Conservation (phyloP, 257 asterid genomes). For the Thymus quinquecostatus region DNA sequence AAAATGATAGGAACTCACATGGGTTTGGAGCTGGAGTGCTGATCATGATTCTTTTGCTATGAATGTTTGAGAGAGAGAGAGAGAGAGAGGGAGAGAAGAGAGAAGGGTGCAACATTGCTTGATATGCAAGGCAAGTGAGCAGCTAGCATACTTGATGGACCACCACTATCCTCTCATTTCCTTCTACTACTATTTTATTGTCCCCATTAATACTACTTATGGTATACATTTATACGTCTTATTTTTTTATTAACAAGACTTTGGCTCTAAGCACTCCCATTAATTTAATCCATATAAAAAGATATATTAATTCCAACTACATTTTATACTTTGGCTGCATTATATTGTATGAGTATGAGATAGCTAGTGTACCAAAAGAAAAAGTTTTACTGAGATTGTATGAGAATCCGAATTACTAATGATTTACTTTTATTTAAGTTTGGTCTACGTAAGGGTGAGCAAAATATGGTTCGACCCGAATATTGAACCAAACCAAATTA, state of each 20-base stretch:
- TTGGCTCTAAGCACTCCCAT: conserved; percentile 41
- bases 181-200: not conserved
- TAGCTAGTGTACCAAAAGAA: too few species aligned
- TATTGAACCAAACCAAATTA: too few species aligned
- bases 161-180: conserved; percentile 51
- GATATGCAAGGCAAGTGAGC: conserved; percentile 84
- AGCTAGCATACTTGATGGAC: conserved; percentile 69
- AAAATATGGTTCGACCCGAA: too few species aligned
- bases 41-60: conserved; percentile 73
- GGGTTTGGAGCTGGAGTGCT: conserved; percentile 74
- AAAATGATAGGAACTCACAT: conserved; percentile 81
- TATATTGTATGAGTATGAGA: too few species aligned
- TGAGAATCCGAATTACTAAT: too few species aligned
- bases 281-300: conserved; percentile 26
- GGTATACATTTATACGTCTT: not conserved
- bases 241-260: conserved; percentile 33
- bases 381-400: too few species aligned
- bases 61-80: conserved; percentile 52
- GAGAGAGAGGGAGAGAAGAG: conserved; percentile 30
- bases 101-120: conserved; percentile 58
- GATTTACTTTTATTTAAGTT: too few species aligned
- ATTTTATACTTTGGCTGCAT: not conserved
- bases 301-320: not conserved
- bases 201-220: conserved; percentile 24
- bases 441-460: too few species aligned